These are phyloP conservation scores for Smallanthus sonchifolius DNA, from an alignment of 129 eudicot species.

Conservation along the genomic window DNA sequence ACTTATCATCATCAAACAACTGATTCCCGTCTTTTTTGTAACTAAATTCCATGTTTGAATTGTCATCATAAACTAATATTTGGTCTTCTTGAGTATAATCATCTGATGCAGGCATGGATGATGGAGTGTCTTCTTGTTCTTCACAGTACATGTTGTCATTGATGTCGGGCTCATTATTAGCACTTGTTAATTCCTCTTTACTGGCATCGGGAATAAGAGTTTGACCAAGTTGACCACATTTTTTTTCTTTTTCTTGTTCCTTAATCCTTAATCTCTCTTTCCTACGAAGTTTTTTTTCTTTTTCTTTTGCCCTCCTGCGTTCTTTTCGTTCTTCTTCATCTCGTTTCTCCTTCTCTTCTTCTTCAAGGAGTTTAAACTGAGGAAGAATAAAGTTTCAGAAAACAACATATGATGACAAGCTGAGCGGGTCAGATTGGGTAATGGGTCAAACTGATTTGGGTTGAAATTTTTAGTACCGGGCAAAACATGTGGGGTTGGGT, in stretches of 20 bases:
- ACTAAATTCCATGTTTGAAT: constrained; percentile 32
- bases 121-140: constrained; percentile 52
- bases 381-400: constrained; percentile 18
- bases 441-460: neutral
- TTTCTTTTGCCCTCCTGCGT: constrained; percentile 74
- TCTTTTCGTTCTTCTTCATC: constrained; percentile 96
- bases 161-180: constrained; percentile 40
- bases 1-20: constrained; percentile 40
- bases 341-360: constrained; percentile 93
- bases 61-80: constrained; percentile 36
- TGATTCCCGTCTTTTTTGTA: constrained; percentile 36
- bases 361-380: constrained; percentile 92
- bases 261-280: constrained; percentile 85
- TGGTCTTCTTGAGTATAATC: constrained; percentile 35
- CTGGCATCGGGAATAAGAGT: constrained; percentile 15
- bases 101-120: constrained; percentile 42
- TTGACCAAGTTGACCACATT: constrained; percentile 33
- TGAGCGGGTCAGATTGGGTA: neutral
- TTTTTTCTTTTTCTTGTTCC: constrained; percentile 67
- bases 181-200: constrained; percentile 29
- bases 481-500: neutral
- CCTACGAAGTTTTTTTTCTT: constrained; percentile 84
- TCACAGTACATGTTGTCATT: constrained; percentile 37
- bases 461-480: neutral
- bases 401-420: neutral